Evolutionary conservation across 305 asterid species (phyloP), one percentile per base, ranked within the genome.

Genomic region (Plantago lanceolata): DNA sequence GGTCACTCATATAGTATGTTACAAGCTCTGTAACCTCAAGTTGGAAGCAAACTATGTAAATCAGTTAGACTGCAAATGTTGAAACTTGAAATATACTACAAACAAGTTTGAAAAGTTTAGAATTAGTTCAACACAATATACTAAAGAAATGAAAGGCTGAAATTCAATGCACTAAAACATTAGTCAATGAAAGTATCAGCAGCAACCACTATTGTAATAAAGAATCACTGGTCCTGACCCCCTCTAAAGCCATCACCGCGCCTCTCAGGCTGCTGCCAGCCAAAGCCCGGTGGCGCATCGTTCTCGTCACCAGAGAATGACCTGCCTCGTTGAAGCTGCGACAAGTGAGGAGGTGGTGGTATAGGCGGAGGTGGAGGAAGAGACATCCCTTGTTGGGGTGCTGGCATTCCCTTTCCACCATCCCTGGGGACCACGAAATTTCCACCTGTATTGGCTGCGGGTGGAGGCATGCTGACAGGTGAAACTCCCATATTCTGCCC

Each of bases 201-300:
- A n/a, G n/a, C 26, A 47, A n/a, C 15, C 56, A 17, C 37, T 1
- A 0, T 31, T 15, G 62, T 19, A 44, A 44, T 0, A 52, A 18
- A 26, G 66, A 59, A 47, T 45, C 2, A 33, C 78, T 79, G 79
- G 50, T 81, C 88, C 63, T 76, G 86, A 61, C 29, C 71, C 64
- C 76, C 81, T 29, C 83, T 74, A 68, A 73, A 81, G 67, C 77
- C 68, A 72, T 75, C 87, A n/a, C 73, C 87, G 15, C 73, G 83
- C 59, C 85, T 71, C 65, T 85, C 85, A 21, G 71, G 73, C 45
- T 75, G 73, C 48, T 75, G 85, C 89, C 94, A 88, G 24, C 88
- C 81, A 61, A 88, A 86, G 54, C 89, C 88, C 6, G 85, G 90
- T 16, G 82, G 88, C 4, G 86, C 85, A 51, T 88, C 98, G 48